Base-by-base conservation (phyloP, 2,329 filamentous ascomycete species). In the Xylariaceae sp. region DNA sequence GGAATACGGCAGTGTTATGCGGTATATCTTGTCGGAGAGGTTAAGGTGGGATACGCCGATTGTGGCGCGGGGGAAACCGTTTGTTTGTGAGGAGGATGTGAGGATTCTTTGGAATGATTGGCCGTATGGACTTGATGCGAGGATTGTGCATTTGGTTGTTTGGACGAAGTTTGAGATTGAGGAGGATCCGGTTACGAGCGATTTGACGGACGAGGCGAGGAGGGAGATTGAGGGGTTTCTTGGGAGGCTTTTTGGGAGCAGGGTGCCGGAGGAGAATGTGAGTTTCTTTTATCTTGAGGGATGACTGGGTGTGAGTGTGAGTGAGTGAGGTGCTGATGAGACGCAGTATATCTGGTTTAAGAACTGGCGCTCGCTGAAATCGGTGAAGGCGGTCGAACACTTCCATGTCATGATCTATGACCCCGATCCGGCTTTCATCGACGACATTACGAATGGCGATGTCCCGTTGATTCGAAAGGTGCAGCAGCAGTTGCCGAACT, bases 321-420 rank as follows among this genome's bases (percentile, higher is more conserved):
- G 23, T 30, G 23, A 23, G 23, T 23, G 23, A 1, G 23, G 23
- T 30, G 23, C 23, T 30, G 23, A 30, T 30, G 11, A 44, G 9
- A 37, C 44, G 55, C 56, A 77, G 74, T 72, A 74, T 47, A 78
- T 88, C 41, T 94, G 90, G 90, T 94, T 94, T 76, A 90, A 89
- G 77, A 97, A 97, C 70, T 96, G 92, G 91, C 82, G 80, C 56
- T 84, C 82, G 13, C 76, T 97, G 65, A 96, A 96, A 77, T 94
- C 88, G 23, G 84, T 97, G 34, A 85, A 91, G 67, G 85, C 89
- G 0, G 84, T 97, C 9, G 92, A 97, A 78, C 93, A 97, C 73
- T 94, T 97, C 70, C 93, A 97, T 73, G 88, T 97, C 69, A 92
- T 97, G 91, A 78, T 97, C 56, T 89, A 87, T 72, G 80, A 90